Percentiles rank a stretch among this genome's conserved stretches.
These are phyloP conservation scores for Akanthomyces lecanii DNA, from an alignment of 2,329 filamentous ascomycete genomes.

Conservation along the genomic window DNA sequence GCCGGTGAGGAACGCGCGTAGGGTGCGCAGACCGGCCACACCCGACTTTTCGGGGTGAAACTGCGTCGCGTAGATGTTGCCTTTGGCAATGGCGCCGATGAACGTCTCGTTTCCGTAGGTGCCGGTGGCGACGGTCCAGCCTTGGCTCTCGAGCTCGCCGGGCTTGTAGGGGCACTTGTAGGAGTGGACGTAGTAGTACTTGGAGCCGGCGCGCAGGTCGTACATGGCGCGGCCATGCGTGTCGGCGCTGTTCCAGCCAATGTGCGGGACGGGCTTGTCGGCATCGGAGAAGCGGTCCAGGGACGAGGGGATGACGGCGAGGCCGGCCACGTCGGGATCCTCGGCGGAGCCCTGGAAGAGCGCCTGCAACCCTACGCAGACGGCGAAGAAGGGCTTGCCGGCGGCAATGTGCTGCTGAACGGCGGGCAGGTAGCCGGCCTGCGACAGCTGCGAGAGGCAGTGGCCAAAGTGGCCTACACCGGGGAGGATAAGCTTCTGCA, in stretches of 20 bases:
- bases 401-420: constrained; percentile 77
- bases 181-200: constrained; percentile 99
- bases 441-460: constrained; percentile 78
- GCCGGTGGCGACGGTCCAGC: constrained; percentile 90
- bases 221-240: constrained; percentile 60
- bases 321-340: constrained; percentile 64
- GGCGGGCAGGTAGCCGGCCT: constrained; percentile 78
- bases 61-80: constrained; percentile 85
- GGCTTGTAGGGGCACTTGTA: constrained; percentile 76
- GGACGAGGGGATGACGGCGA: constrained; percentile 67
- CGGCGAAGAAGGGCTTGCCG: constrained; percentile 97
- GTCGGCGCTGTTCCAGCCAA: constrained; percentile 94
- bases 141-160: constrained; percentile 71
- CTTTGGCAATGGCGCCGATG: constrained; percentile 80
- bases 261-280: constrained; percentile 92
- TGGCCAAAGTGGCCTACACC: constrained; percentile 98
- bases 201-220: constrained; percentile 73
- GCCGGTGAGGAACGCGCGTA: constrained; percentile 84
- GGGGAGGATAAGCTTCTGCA: constrained; percentile 85
- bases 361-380: constrained; percentile 91
- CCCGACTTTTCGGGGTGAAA: constrained; percentile 99
- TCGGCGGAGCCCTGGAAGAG: constrained; percentile 85
- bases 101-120: constrained; percentile 87
- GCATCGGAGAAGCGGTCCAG: constrained; percentile 73
- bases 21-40: constrained; percentile 74